Evolutionary conservation across 768 basidiomycete genomes (phyloP), one percentile per base, ranked within the genome.

Genomic region (Kwoniella sp.): DNA sequence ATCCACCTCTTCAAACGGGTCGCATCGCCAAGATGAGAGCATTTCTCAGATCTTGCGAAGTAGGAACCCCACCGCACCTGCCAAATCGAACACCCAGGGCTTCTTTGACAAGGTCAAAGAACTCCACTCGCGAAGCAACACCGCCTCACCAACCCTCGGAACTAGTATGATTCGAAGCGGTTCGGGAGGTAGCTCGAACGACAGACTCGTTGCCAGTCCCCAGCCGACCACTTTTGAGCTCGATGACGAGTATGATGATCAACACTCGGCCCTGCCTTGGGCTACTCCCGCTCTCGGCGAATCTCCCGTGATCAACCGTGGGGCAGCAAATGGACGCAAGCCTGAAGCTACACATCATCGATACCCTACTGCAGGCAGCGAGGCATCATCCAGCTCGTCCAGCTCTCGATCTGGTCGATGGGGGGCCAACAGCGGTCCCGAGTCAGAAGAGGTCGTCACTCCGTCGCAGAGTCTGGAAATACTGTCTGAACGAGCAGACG

Each of bases 371-470:
- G 57, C 60, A 9, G 67, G 58, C 2, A 71, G 72, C 54, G 69
- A 65, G 17, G 63, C 67, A 7, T 74, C 73, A 25, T 65, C 65
- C 34, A 57, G 58, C 47, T 68, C 68, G 0, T 63, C 66, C 4
- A 66, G 58, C 23, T 63, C 65, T 9, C 26, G 70, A 56, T 73
- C 69, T 1, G 70, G 70, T 5, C 45, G 66, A 59, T 63, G 65
- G 50, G 69, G 70, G n/a, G 30, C 45, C 26, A 50, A 48, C 17
- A 63, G 65, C 45, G 69, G 75, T 13, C 62, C 61, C 5, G 74
- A 75, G 48, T 59, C 50, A n/a, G 76, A 78, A 53, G 69, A 73
- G 59, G 68, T 78, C n/a, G 71, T 78, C 11, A 78, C 76, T 22
- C 76, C 76, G 17, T 60, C 55, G 54, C 68, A 70, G 37, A 72